phyloP scores from a whole-genome alignment of 2,329 filamentous ascomycete genomes.

The Colletotrichum shisoi region DNA sequence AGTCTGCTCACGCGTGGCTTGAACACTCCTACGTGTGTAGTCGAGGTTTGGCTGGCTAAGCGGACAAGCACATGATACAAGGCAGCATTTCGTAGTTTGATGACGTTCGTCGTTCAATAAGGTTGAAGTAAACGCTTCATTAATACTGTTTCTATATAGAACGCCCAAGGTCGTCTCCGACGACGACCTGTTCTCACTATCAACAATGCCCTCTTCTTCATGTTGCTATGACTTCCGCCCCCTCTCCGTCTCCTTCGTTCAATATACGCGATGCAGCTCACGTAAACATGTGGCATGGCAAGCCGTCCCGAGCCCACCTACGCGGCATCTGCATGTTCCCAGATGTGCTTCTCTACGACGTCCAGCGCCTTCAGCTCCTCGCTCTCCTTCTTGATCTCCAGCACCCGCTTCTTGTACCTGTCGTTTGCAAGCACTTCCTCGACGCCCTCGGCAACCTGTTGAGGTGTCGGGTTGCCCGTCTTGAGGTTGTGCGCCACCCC shows the following conservation, averaged over 20 bases:
- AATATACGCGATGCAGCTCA: not conserved
- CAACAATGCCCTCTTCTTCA: no score
- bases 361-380: conserved; percentile 42
- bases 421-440: conserved; percentile 45
- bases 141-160: no score
- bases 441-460: conserved; percentile 46
- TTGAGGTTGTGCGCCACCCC: conserved; percentile 57
- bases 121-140: no score
- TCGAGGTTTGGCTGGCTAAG: no score
- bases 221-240: not conserved
- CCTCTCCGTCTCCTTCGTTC: not conserved
- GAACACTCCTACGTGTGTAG: no score
- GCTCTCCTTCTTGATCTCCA: conserved; percentile 48
- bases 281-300: not conserved
- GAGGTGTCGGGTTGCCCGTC: conserved; percentile 46
- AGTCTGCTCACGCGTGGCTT: no score
- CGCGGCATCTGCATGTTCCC: conserved; percentile 23
- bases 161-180: no score
- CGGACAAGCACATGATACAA: no score
- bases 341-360: conserved; percentile 37
- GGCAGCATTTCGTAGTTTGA: no score
- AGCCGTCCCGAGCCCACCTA: not conserved
- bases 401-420: conserved; percentile 46
- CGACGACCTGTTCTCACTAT: no score
- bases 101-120: no score